Base-by-base conservation (phyloP, 2,329 filamentous ascomycete species). In the Aspergillus tanneri region DNA sequence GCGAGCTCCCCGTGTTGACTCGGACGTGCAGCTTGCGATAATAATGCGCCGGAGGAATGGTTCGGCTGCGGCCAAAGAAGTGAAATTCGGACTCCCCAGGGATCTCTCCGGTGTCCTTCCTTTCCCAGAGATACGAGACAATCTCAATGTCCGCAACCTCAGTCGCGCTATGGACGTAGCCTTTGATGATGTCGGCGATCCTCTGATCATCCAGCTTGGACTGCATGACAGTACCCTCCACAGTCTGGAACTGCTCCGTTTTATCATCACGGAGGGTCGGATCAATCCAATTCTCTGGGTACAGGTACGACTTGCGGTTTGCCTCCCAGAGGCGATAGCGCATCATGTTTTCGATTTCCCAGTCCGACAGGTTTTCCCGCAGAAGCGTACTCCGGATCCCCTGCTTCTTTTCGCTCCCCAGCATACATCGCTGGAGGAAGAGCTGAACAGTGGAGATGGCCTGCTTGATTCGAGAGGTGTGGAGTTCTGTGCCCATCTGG, bases 271-370 rank as follows among this genome's bases (percentile, higher is more conserved):
- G 46, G 0, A 48, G 46, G 2, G 23, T 24, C 7, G 46, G 40
- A 3, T 48, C 46, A 4, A 48, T 16, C 39, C 39, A 48, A 32
- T 48, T 43, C 32, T 48, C 46, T 4, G 46, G 46, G 12, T 43
- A 48, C 2, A 48, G 46, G n/a, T 30, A 38, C 14, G 23, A 30
- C 46, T 48, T 48, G 12, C 23, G 23, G 19, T 43, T 43, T 2
- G 39, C 39, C 16, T 48, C 46, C 46, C 46, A 48, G 8, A 48
- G 39, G 5, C 45, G 38, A 18, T 47, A 47, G 3, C n/a, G 30
- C 7, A 35, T 5, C 30, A 35, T 8, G 16, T 14, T 7, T 18
- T 35, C 30, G 7, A n/a, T 5, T n/a, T 35, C n/a, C 7, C n/a
- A 18, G n/a, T 18, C 14, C 7, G 14, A 18, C 25, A 12, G 19